These are phyloP conservation scores for Xylariaceae sp. DNA, from an alignment of 2,329 filamentous ascomycete species.

Conservation along the genomic window DNA sequence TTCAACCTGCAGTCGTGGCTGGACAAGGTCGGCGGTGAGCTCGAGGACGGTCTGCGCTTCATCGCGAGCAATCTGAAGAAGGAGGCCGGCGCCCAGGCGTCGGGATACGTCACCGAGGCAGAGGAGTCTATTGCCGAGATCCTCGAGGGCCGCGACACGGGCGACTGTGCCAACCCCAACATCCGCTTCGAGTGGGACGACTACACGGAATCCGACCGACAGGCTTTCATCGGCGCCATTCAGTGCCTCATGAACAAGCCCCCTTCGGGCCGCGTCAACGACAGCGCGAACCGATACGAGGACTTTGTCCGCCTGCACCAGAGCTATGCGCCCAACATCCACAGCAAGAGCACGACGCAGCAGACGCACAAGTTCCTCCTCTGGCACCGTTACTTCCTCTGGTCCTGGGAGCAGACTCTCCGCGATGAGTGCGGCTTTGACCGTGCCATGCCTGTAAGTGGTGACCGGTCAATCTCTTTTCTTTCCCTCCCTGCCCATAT, in stretches of 20 bases:
- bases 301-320: constrained; percentile 32
- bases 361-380: constrained; percentile 32
- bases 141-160: constrained; percentile 6
- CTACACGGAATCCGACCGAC: constrained; percentile 28
- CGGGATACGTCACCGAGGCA: background rate
- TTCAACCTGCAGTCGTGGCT: constrained; percentile 9
- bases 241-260: constrained; percentile 28
- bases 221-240: constrained; percentile 28
- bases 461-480: background rate
- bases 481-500: background rate
- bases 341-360: constrained; percentile 28
- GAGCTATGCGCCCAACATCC: constrained; percentile 30
- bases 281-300: constrained; percentile 31
- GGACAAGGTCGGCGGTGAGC: constrained; percentile 1
- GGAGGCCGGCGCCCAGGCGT: no score
- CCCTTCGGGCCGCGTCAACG: constrained; percentile 25
- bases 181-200: constrained; percentile 32
- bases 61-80: background rate
- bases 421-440: constrained; percentile 32
- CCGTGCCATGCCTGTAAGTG: constrained; percentile 26
- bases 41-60: background rate
- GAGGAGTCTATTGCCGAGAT: constrained; percentile 7
- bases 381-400: constrained; percentile 33
- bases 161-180: constrained; percentile 27
- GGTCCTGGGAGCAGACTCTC: constrained; percentile 29